A percentile compares a stretch with the other conserved stretches of the same genome.
phyloP scores from a whole-genome alignment of 2,329 filamentous ascomycete genomes.

The Metarhizium rileyi region DNA sequence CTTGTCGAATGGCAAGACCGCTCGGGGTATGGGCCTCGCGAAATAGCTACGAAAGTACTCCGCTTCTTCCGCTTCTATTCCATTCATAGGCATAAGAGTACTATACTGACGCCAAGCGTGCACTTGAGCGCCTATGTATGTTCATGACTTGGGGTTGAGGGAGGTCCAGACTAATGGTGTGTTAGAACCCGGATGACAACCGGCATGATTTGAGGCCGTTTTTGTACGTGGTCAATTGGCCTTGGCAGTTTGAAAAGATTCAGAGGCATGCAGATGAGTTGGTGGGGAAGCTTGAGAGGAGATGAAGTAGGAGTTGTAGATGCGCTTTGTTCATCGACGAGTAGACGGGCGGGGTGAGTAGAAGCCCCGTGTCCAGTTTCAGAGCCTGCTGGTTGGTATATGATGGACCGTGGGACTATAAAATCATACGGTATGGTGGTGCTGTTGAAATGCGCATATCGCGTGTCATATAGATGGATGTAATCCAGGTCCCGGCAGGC shows the following conservation, averaged over 20 bases:
- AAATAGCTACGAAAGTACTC: conserved; percentile 34
- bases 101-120: conserved; percentile 46
- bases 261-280: conserved; percentile 23
- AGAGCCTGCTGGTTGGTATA: too few species aligned
- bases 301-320: too few species aligned
- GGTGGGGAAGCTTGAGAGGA: conserved; percentile 14
- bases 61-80: conserved; percentile 39
- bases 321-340: too few species aligned
- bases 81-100: conserved; percentile 58
- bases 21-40: conserved; percentile 17
- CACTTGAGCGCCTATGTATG: conserved; percentile 23
- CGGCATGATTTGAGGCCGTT: conserved; percentile 30
- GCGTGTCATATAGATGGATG: too few species aligned
- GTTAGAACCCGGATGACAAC: conserved; percentile 27
- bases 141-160: too few species aligned
- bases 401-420: too few species aligned
- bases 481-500: too few species aligned
- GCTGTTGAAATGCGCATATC: too few species aligned
- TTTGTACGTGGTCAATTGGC: conserved; percentile 28
- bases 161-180: background rate
- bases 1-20: conserved; percentile 27
- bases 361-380: too few species aligned
- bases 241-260: conserved; percentile 34
- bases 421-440: too few species aligned
- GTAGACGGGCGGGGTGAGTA: too few species aligned